Evolutionary conservation across 805 yeast species (phyloP).

Genomic region (Wickerhamomyces sydowiorum): DNA sequence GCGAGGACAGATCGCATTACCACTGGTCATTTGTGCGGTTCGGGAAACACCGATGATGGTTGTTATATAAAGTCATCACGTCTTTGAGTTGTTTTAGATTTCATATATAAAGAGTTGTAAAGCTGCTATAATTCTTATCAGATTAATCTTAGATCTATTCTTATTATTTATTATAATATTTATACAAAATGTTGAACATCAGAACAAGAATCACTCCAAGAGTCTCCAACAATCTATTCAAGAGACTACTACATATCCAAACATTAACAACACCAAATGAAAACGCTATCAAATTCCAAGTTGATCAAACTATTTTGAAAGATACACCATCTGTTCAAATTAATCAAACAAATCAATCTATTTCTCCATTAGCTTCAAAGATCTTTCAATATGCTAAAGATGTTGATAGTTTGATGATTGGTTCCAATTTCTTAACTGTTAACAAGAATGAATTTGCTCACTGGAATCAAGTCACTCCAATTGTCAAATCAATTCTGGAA

Average conservation of each 20-base stretch:
- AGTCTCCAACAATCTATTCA: neutral
- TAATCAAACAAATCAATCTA: constrained; percentile 20
- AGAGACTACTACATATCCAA: constrained; percentile 23
- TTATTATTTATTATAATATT: neutral
- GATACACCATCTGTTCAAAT: constrained; percentile 18
- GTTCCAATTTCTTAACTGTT: constrained; percentile 67
- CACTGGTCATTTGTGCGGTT: too few relatives aligned
- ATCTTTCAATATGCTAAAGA: constrained; percentile 50
- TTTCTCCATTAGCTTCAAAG: constrained; percentile 59
- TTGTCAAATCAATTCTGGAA: constrained; percentile 46
- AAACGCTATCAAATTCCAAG: constrained; percentile 63
- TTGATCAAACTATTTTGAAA: constrained; percentile 27
- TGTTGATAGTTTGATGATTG: constrained; percentile 68
- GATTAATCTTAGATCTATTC: too few relatives aligned
- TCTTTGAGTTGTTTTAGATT: too few relatives aligned
- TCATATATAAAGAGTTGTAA: neutral
- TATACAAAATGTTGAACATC: neutral
- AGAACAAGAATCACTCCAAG: neutral
- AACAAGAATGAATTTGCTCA: constrained; percentile 59
- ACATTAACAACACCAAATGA: constrained; percentile 68
- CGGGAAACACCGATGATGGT: constrained; percentile 56
- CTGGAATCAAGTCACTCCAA: constrained; percentile 71
- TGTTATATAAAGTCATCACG: constrained; percentile 77
- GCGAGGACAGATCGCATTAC: too few relatives aligned
- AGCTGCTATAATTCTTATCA: neutral